phyloP scores from a whole-genome alignment of 129 eudicot genomes.

The Glebionis coronaria region DNA sequence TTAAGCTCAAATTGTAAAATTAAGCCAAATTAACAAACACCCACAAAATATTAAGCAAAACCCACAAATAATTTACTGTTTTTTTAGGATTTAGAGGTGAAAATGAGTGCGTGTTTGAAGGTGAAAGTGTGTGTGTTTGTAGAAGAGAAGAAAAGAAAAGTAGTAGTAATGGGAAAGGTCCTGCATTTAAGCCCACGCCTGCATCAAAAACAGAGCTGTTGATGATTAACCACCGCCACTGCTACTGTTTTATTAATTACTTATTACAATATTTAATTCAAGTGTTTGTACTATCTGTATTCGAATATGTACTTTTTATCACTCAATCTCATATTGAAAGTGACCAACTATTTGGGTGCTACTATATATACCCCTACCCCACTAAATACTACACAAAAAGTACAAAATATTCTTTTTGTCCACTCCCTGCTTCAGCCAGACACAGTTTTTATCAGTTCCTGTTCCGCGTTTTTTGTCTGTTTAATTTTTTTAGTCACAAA shows the following conservation, averaged over 20 bases:
- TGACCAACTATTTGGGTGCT: slow-evolving; percentile 7
- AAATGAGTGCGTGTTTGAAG: slow-evolving; percentile 11
- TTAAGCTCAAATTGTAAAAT: slow-evolving; percentile 18
- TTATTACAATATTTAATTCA: slow-evolving; percentile 15
- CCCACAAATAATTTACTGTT: slow-evolving; percentile 13
- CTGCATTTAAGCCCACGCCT: slow-evolving; percentile 92
- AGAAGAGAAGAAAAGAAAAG: too few species aligned
- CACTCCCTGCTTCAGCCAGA: too few species aligned
- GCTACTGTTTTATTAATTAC: slow-evolving; percentile 43
- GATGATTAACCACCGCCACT: slow-evolving; percentile 96
- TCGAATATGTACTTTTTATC: neutral
- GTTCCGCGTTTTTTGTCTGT: too few species aligned
- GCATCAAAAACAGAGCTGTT: slow-evolving; percentile 89
- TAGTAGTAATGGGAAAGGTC: slow-evolving; percentile 41
- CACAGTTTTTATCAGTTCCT: too few species aligned
- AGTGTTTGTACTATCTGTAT: slow-evolving; percentile 18
- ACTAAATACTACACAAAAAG: too few species aligned
- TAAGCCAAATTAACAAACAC: neutral
- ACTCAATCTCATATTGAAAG: slow-evolving; percentile 23
- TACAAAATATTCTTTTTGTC: too few species aligned
- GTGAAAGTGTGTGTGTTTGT: slow-evolving; percentile 12
- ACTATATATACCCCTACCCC: too few species aligned
- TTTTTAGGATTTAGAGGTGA: neutral
- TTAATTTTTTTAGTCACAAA: too few species aligned
- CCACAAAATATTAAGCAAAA: slow-evolving; percentile 11